Percentiles rank a stretch among this genome's conserved stretches.
Conservation (phyloP, 495 filamentous ascomycete species). For the Bacidia gigantensis region DNA sequence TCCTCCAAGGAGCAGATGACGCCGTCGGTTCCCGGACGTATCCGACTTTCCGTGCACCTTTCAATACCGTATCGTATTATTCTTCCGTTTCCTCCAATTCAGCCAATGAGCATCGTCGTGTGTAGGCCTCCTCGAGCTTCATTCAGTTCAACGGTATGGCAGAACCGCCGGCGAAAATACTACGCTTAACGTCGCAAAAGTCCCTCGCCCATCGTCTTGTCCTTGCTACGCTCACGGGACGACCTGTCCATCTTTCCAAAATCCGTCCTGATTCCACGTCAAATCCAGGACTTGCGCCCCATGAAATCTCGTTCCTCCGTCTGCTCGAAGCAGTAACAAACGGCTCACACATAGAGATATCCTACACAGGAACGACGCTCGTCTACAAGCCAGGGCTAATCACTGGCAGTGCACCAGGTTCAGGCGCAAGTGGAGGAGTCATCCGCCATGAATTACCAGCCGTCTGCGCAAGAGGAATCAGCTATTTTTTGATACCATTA, state of each 20-base stretch:
- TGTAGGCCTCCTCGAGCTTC: too few species aligned
- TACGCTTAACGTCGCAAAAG: constrained; percentile 69
- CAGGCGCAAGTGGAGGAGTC: constrained; percentile 54
- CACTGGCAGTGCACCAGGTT: constrained; percentile 57
- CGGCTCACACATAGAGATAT: constrained; percentile 86
- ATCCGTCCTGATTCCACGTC: constrained; percentile 78
- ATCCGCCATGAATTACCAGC: constrained; percentile 66
- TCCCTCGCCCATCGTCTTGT: constrained; percentile 73
- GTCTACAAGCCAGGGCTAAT: constrained; percentile 87
- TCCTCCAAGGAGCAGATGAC: too few species aligned
- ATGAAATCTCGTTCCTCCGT: constrained; percentile 91
- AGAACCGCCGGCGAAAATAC: constrained; percentile 32
- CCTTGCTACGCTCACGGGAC: constrained; percentile 81
- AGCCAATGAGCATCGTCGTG: too few species aligned
- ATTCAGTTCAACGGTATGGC: constrained; percentile 23
- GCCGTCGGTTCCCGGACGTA: too few species aligned
- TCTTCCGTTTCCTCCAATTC: too few species aligned
- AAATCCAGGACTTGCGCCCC: constrained; percentile 72
- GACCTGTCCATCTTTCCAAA: constrained; percentile 77
- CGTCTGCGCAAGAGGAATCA: constrained; percentile 62
- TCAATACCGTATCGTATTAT: not conserved
- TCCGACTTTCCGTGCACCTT: too few species aligned
- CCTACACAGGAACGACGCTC: constrained; percentile 83
- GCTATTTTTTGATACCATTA: constrained; percentile 83
- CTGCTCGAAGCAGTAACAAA: constrained; percentile 92